Percentiles rank a stretch among this genome's conserved stretches.
Evolutionary conservation across 495 filamentous ascomycete genomes (phyloP).

Genomic region (Penicillium maclennaniae): DNA sequence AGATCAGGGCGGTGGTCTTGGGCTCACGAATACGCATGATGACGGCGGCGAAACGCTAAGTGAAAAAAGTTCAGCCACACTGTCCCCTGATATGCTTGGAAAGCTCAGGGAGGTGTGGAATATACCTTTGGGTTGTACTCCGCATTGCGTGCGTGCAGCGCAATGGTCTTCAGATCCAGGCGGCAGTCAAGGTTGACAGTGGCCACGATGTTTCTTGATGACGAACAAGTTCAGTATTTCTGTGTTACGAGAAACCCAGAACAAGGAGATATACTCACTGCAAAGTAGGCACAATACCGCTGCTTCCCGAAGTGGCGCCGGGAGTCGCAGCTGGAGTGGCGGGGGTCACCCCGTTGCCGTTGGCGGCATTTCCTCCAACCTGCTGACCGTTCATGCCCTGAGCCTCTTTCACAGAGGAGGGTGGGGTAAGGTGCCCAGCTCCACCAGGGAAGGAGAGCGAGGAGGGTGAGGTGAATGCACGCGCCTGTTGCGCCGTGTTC

Average conservation of each 20-base stretch:
- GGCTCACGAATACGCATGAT: conserved; percentile 99
- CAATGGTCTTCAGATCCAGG: conserved; percentile 98
- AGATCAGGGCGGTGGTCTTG: conserved; percentile 97
- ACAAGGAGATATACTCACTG: conserved; percentile 73
- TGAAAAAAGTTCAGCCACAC: conserved; percentile 45
- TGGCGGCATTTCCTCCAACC: conserved; percentile 57
- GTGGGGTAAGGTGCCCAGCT: conserved; percentile 74
- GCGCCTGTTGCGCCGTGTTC: conserved; percentile 80
- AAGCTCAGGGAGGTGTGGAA: conserved; percentile 40
- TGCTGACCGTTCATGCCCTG: conserved; percentile 51
- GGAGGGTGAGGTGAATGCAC: conserved; percentile 83
- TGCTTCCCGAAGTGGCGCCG: conserved; percentile 86
- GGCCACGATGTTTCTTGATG: conserved; percentile 96
- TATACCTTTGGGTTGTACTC: conserved; percentile 97
- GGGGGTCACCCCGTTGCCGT: conserved; percentile 85
- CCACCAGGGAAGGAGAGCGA: conserved; percentile 89
- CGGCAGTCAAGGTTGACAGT: conserved; percentile 99
- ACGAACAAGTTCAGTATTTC: conserved; percentile 54
- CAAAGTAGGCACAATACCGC: conserved; percentile 93
- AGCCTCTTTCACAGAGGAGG: conserved; percentile 60
- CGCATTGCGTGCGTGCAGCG: conserved; percentile 95
- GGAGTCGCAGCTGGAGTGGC: conserved; percentile 87
- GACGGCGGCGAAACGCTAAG: conserved; percentile 96
- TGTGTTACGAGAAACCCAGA: conserved; percentile 36
- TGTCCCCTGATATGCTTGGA: conserved; percentile 35